Conservation (phyloP, 2,329 filamentous ascomycete species). For the Drechslerella coelobrocha region DNA sequence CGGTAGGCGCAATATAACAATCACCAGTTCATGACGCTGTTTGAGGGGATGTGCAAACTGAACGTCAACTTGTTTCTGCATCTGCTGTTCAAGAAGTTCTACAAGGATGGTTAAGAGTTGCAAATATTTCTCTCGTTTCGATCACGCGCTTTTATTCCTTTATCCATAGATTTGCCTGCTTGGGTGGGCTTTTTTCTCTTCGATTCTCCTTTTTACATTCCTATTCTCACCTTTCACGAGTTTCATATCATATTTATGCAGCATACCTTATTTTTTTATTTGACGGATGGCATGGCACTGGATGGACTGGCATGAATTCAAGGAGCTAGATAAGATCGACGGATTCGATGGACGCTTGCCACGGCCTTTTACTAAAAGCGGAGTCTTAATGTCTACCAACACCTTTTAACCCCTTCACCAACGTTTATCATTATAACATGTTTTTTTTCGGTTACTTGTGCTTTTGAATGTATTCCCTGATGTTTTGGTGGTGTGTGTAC, state of each 20-base stretch:
- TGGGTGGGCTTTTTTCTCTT: constrained; percentile 25
- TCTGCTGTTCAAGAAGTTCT: constrained; percentile 98
- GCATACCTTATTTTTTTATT: constrained; percentile 15
- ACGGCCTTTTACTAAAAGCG: constrained; percentile 4
- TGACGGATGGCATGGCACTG: constrained; percentile 15
- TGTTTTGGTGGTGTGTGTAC: neutral
- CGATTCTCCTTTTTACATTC: constrained; percentile 3
- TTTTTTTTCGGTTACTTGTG: neutral
- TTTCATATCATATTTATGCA: constrained; percentile 20
- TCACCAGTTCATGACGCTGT: constrained; percentile 93
- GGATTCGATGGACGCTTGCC: neutral
- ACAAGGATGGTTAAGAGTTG: constrained; percentile 68
- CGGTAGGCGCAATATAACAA: constrained; percentile 90
- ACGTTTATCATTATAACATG: neutral
- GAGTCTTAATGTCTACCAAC: constrained; percentile 26
- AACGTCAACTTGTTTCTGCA: constrained; percentile 98
- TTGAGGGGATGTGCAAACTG: constrained; percentile 81
- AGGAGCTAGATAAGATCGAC: neutral
- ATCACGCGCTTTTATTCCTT: neutral
- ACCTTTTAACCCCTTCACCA: neutral
- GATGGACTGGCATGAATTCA: constrained; percentile 22
- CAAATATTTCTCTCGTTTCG: constrained; percentile 6
- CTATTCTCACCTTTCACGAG: constrained; percentile 9
- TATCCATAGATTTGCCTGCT: constrained; percentile 13
- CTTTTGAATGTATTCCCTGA: neutral